These are phyloP conservation scores for Ophiosphaerella korrae DNA, from an alignment of 2,329 filamentous ascomycete genomes.

Conservation along the genomic window DNA sequence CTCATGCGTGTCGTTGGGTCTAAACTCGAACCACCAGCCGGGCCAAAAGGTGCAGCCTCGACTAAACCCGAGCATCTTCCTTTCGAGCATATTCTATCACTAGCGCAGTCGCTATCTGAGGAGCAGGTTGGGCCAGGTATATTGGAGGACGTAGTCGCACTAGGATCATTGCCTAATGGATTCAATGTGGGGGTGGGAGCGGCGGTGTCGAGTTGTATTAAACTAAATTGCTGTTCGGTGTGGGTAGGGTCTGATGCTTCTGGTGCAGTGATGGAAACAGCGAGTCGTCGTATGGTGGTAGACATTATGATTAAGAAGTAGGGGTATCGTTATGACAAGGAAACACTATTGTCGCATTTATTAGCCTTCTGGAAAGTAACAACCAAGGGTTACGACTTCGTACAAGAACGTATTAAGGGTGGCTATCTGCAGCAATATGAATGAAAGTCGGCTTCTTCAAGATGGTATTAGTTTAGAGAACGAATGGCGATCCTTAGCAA, in stretches of 20 bases:
- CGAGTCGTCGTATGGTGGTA: conserved; percentile 17
- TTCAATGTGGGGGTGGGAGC: conserved; percentile 5
- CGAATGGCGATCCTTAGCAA: conserved; percentile 19
- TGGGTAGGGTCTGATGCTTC: conserved; percentile 1
- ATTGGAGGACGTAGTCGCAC: background rate
- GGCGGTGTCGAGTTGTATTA: conserved; percentile 19
- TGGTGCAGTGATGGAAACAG: conserved; percentile 1
- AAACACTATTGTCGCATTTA: background rate
- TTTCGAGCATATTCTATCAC: conserved; percentile 29
- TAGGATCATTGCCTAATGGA: background rate
- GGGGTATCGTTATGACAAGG: background rate
- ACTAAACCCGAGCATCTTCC: conserved; percentile 22
- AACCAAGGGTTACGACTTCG: background rate
- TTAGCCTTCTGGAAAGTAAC: background rate
- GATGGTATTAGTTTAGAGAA: conserved; percentile 10
- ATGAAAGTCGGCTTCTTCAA: conserved; percentile 15
- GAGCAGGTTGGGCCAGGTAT: conserved; percentile 23
- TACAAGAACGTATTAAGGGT: conserved; percentile 10
- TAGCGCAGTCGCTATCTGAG: conserved; percentile 29
- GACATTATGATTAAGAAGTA: conserved; percentile 37
- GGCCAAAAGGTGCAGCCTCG: conserved; percentile 27
- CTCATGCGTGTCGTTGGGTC: conserved; percentile 24
- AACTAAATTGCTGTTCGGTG: conserved; percentile 5
- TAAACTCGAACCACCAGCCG: conserved; percentile 19
- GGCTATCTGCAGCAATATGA: conserved; percentile 3